A percentile compares a stretch with the other conserved stretches of the same genome.
Conservation (phyloP, 345 rosid species). For the Aquilaria yunnanensis region DNA sequence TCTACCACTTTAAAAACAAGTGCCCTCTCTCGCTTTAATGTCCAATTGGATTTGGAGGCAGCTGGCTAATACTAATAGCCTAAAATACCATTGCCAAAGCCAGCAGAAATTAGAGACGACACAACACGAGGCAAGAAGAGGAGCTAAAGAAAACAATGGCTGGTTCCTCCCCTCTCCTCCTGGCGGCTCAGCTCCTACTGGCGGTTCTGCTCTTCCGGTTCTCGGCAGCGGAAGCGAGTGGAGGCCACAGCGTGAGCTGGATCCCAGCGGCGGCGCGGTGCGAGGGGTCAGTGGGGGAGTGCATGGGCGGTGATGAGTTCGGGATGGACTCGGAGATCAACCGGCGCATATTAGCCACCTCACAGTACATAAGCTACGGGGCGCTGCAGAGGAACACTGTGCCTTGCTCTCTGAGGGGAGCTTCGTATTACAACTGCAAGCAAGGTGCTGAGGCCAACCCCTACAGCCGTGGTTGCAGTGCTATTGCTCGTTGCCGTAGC, state of each 20-base stretch:
- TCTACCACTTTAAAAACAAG: slow-evolving; percentile 12
- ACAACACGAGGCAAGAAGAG: background rate
- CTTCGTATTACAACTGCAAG: slow-evolving; percentile 80
- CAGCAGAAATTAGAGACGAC: background rate
- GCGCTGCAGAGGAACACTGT: slow-evolving; percentile 61
- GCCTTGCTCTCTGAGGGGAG: slow-evolving; percentile 81
- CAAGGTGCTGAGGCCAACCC: slow-evolving; percentile 78
- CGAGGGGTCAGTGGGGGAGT: slow-evolving; percentile 50
- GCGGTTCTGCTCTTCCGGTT: slow-evolving; percentile 22
- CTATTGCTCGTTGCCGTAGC: slow-evolving; percentile 66
- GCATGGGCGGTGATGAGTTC: slow-evolving; percentile 44
- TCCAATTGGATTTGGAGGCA: no score
- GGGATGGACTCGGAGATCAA: slow-evolving; percentile 55
- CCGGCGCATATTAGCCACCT: slow-evolving; percentile 58
- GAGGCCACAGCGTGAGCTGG: slow-evolving; percentile 35
- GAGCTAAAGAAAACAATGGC: slow-evolving; percentile 25
- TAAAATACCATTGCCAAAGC: no score
- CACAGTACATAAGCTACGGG: slow-evolving; percentile 62
- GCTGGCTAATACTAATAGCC: no score
- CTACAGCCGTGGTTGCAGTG: slow-evolving; percentile 67
- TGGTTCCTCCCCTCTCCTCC: slow-evolving; percentile 20
- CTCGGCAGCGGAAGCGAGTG: slow-evolving; percentile 17
- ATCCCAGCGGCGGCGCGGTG: slow-evolving; percentile 24
- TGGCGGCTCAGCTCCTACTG: slow-evolving; percentile 15
- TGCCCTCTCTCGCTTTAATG: slow-evolving; percentile 3